These are phyloP conservation scores for Phytopythium litorale DNA, from an alignment of 352 stramenopile species.

Conservation along the genomic window DNA sequence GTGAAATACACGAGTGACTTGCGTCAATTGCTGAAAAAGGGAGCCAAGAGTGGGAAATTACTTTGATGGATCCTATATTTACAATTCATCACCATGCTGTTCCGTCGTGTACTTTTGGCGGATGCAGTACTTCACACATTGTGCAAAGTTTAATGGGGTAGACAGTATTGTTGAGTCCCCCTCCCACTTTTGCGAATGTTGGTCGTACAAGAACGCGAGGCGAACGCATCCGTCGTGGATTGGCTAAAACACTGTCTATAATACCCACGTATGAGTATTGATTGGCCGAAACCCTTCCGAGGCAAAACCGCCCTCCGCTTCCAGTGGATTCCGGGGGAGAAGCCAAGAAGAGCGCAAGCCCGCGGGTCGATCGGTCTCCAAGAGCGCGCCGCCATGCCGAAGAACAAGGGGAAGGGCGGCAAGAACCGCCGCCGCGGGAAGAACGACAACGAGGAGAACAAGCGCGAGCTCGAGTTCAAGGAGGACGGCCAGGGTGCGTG, in stretches of 20 bases:
- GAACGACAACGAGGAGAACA: slow-evolving; percentile 98
- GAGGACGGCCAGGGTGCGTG: slow-evolving; percentile 95
- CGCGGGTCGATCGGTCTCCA: neutral
- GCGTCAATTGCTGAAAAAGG: too few relatives aligned
- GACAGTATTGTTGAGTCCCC: neutral
- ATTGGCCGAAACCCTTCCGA: neutral
- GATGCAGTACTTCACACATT: neutral
- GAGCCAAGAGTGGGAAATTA: too few relatives aligned
- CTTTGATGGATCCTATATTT: too few relatives aligned
- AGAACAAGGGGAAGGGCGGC: slow-evolving; percentile 96
- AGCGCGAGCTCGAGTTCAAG: slow-evolving; percentile 99
- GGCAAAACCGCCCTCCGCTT: slow-evolving; percentile 1
- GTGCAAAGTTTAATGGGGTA: neutral
- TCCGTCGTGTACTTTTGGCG: neutral
- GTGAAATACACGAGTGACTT: too few relatives aligned
- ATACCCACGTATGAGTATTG: neutral
- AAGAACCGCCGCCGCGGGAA: slow-evolving; percentile 98
- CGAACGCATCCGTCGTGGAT: neutral
- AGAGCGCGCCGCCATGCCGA: slow-evolving; percentile 47
- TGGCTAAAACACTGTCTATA: neutral
- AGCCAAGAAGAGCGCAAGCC: neutral
- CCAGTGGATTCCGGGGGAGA: neutral
- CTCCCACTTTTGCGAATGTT: neutral
- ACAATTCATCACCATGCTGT: too few relatives aligned
- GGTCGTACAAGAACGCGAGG: neutral